Base-by-base conservation (phyloP, 768 basidiomycete genomes). In the Nidularia sp. region DNA sequence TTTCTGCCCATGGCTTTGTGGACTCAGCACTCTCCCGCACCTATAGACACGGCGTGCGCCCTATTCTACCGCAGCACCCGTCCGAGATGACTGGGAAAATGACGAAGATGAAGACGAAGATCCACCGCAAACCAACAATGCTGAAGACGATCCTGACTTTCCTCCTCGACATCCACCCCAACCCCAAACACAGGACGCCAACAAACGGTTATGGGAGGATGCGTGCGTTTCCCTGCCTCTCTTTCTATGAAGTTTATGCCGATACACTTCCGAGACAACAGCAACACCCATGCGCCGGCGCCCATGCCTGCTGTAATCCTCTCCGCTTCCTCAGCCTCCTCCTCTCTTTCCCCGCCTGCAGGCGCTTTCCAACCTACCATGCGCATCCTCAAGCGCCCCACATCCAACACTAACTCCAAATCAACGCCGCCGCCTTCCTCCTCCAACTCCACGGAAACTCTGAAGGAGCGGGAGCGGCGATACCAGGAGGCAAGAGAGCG, bases 401-500 rank as follows among this genome's bases (percentile, higher is more conserved):
- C 80, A 3, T 62, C 63, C 15, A 52, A 54, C 5, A 58, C 63
- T n/a, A 57, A 67, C 2, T 49, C 70, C 32, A 25, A 22, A 10
- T 53, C 70, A 41, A 59, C 64, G 8, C 54, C 71, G 6, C 56
- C 61, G 10, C 59, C 62, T 22, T 36, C 60, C 1, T 55, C 62
- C 9, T 55, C 66, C 8, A 43, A 61, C 2, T 57, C 56, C 9
- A 59, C 58, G 5, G 72, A 73, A 43, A 67, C 78, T 3, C 69
- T 87, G 2, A 77, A 81, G 34, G 85, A 88, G 51, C 79, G 88
- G 41, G 88, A 89, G 62, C 84, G 80, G 13, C 77, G 83, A 50
- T 91, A 91, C 63, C 78, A 84, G 51, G 86, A 82, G 15, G 88
- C 89, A 2, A 71, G 89, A 29, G 81, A 85, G 50, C 76, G 89